Evolutionary conservation across 169 alveolate genomes (phyloP), one percentile per base, ranked within the genome.

Genomic region (Theileria equi): DNA sequence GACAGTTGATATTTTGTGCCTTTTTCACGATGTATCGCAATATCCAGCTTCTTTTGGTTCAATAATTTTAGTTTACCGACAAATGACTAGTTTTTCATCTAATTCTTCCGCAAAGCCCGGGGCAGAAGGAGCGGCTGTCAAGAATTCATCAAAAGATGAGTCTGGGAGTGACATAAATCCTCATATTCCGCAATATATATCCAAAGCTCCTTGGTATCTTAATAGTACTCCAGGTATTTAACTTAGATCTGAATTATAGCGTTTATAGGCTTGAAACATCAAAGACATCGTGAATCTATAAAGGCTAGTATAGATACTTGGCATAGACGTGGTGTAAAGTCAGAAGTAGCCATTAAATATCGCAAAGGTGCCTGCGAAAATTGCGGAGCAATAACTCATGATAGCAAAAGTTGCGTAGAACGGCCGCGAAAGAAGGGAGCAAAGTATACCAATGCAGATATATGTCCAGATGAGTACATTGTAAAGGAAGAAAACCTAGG

Each of bases 341-440:
- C 55, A 25, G 57, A 80, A 32, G 69, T 61, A 32, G 76, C 82
- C 28, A 31, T 83, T 2, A 90, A 92, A 70, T 94, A 85, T 81
- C 64, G 97, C 69, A 94, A 94, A 64, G 98, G 98, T 2, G 99
- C 99, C n/a, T 97, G 99, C 53, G 93, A 91, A 48, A 98, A 98
- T 85, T 98, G 99, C 89, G 99, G 99, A 8, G 97, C 99, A 5
- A 82, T 90, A 70, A 95, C 99, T 31, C 99, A 98, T 80, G 89
- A 90, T 63, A 95, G 91, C 62, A 96, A 95, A 87, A 95, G 90
- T 59, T 98, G 99, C 69, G 84, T 93, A 45, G 99, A 96, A 64
- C 89, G 99, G 31, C 98, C 99, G 25, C 80, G 99, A 59, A 93
- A 94, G 82, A 80, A 89, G 59, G 98, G 98, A n/a, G 98, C 99